Evolutionary conservation across 2,329 filamentous ascomycete species (phyloP), one percentile per base, ranked within the genome.

Genomic region (Fusarium decemcellulare): DNA sequence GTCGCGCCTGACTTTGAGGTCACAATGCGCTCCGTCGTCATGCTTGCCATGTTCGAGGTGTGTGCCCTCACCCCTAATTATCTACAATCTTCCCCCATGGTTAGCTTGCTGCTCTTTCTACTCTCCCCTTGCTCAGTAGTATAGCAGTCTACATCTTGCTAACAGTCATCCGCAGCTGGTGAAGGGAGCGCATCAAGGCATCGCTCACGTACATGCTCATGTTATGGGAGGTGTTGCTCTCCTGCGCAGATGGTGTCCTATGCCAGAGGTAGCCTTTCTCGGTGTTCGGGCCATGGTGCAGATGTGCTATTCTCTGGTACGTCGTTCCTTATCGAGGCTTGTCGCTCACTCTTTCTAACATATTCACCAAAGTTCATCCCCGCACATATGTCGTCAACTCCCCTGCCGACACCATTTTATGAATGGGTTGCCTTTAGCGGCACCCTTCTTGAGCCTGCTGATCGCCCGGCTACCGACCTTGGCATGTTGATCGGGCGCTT

Each of bases 11-110:
- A 78, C 55, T 71, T 84, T 23, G 78, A 84, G 47, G 81, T 85
- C 10, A 81, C 86, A 15, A 81, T 88, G 67, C 82, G 84, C 30
- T 78, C 85, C 8, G 85, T 90, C 32, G 81, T 91, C 43, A 82
- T 88, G 70, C 83, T 91, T 67, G 87, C 88, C 48, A 81, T 90
- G 75, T 91, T 88, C 65, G 88, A 91, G 82, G 88, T 90, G 77
- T 72, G 79, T 67, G 60, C 64, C 39, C 51, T 59, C 40, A 51
- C 37, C 63, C 60, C 54, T 43, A 39, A 54, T 43, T 39, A 42
- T 37, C 36, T 51, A 27, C 53, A 48, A 40, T 52, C 15, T 47
- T 37, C 54, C 60, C 48, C 55, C 34, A 58, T 47, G 54, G 60
- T 68, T 50, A 70, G 68, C 43, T 63, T 57, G 44, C 48, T 56